These are phyloP conservation scores for Fusarium irregulare DNA, from an alignment of 2,329 filamentous ascomycete genomes.

Conservation along the genomic window DNA sequence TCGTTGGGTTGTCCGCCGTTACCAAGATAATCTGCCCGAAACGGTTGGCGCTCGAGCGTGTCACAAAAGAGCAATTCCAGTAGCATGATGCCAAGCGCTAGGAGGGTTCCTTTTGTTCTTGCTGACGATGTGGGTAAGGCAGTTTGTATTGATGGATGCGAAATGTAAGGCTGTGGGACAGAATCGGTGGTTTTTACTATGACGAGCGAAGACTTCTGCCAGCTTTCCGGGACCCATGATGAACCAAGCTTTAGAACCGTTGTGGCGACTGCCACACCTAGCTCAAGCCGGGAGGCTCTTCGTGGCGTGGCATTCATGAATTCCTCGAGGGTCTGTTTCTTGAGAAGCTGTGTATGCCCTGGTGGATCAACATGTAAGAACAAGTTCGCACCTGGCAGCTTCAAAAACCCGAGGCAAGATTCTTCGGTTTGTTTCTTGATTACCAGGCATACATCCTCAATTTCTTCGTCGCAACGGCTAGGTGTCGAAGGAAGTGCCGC, in stretches of 20 bases:
- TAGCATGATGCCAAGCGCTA: not conserved
- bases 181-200: fast-evolving
- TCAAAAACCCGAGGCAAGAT: not conserved
- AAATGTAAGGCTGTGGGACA: not conserved
- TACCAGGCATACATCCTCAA: not conserved
- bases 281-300: not conserved
- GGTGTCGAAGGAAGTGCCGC: fast-evolving
- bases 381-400: not conserved
- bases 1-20: fast-evolving
- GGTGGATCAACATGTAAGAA: not conserved
- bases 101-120: fast-evolving
- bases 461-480: not conserved
- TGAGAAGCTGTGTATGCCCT: fast-evolving
- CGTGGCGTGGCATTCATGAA: not conserved
- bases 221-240: not conserved
- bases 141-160: not conserved
- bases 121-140: fast-evolving
- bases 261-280: not conserved
- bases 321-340: not conserved
- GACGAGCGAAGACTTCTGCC: not conserved
- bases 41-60: not conserved
- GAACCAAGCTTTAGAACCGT: not conserved
- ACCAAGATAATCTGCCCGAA: not conserved
- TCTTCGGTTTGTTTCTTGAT: not conserved
- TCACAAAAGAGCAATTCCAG: not conserved